Evolutionary conservation across 2,329 filamentous ascomycete genomes (phyloP), one percentile per base, ranked within the genome.

Genomic region (Penicillium griseofulvum): DNA sequence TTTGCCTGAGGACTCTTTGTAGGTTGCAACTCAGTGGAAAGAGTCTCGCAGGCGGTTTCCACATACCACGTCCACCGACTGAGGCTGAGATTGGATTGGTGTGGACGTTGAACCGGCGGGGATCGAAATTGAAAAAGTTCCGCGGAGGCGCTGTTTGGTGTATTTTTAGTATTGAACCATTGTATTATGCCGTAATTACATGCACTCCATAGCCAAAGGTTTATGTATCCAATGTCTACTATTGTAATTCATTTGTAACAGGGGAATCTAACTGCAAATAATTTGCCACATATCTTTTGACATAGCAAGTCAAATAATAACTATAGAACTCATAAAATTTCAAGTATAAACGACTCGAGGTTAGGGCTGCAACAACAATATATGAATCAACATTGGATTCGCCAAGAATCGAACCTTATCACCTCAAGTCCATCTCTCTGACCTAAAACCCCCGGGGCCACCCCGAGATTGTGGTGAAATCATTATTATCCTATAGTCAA

Each of bases 31-130:
- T 64, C 42, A 57, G 52, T 46, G 49, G 19, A 45, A 49, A 58
- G 17, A 61, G 38, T 44, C 59, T 65, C 22, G 49, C 45, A 53
- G 58, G 54, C 51, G 49, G 34, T 57, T 65, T 72, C 68, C 68
- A 69, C 71, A 73, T 73, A 48, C 69, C 70, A 67, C 53, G 42
- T 38, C 43, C 37, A 41, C 39, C 45, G 49, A 49, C 34, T 43
- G 43, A 43, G 45, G 42, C 47, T 44, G 49, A 36, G 43, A 53
- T 48, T 42, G 22, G 53, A 52, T 39, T 29, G 43, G 45, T 43
- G 36, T 31, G 26, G 47, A 34, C 3, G 29, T 42, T 52, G 26
- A 41, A 36, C 38, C 41, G 29, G 42, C 52, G 43, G 56, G 60
- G 56, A 49, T 58, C 55, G 33, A 56, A 33, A 45, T 57, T 55